Conservation (phyloP, 163 green algal genomes). For the Chlorella variabilis region DNA sequence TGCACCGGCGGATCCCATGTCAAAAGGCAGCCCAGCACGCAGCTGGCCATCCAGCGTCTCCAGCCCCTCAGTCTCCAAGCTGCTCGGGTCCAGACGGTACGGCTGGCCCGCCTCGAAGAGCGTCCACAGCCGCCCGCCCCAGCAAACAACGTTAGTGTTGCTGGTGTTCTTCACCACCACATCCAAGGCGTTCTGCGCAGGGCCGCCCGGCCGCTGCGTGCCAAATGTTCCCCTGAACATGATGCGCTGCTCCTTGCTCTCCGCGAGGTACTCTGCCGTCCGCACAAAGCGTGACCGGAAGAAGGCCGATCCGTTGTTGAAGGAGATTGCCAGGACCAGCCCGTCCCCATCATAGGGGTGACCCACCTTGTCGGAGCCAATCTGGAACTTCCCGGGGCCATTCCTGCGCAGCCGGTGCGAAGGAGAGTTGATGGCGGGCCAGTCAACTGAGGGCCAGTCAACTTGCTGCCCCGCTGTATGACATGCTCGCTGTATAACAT, state of each 20-base stretch:
- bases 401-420: conserved; percentile 39
- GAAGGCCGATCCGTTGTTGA: conserved; percentile 40
- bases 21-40: conserved; percentile 52
- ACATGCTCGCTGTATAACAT: too few species aligned
- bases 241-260: conserved; percentile 40
- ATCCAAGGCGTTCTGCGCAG: conserved; percentile 53
- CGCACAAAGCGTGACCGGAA: conserved; percentile 61
- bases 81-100: conserved; percentile 61
- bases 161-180: conserved; percentile 65
- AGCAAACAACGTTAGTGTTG: conserved; percentile 70
- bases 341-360: conserved; percentile 72
- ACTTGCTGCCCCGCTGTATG: too few species aligned
- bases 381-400: conserved; percentile 52
- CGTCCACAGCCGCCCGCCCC: conserved; percentile 55
- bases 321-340: conserved; percentile 48
- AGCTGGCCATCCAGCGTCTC: conserved; percentile 50
- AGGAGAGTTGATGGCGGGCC: too few species aligned
- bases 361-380: conserved; percentile 42
- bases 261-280: conserved; percentile 50
- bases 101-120: conserved; percentile 71
- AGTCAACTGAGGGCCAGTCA: neutral
- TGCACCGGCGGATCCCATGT: conserved; percentile 32
- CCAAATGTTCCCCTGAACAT: conserved; percentile 73
- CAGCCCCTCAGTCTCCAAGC: conserved; percentile 53
- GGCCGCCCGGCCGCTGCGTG: conserved; percentile 51